phyloP scores from a whole-genome alignment of 176 grass and related monocot genomes.

The Calamus simplicifolius region DNA sequence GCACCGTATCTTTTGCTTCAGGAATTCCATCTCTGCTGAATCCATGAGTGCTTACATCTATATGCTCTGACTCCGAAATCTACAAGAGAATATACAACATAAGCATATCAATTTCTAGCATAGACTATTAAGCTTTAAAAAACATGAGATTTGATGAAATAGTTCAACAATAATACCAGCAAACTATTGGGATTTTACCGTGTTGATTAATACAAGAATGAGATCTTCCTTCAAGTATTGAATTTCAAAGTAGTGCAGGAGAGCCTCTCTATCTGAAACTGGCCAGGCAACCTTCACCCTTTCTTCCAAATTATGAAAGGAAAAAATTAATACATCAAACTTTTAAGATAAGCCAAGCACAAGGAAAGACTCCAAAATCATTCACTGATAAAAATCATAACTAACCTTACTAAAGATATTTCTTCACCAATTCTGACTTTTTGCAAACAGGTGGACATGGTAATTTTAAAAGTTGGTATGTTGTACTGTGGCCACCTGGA shows the following conservation, averaged over 20 bases:
- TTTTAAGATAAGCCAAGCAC: not conserved
- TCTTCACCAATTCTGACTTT: slow-evolving; percentile 92
- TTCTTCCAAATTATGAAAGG: slow-evolving; percentile 76
- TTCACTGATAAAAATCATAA: not conserved
- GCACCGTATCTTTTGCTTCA: slow-evolving; percentile 60
- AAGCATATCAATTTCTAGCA: slow-evolving; percentile 11
- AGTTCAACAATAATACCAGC: too few relatives aligned
- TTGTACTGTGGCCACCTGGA: slow-evolving; percentile 97
- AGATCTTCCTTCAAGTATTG: slow-evolving; percentile 88
- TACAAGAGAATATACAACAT: slow-evolving; percentile 24
- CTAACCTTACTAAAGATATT: slow-evolving; percentile 89
- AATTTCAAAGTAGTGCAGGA: slow-evolving; percentile 89
- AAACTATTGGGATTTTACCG: slow-evolving; percentile 31
- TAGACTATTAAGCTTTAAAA: slow-evolving; percentile 10
- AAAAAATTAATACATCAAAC: slow-evolving; percentile 36
- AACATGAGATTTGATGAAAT: not conserved
- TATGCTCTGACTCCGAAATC: slow-evolving; percentile 58
- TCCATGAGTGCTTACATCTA: slow-evolving; percentile 57
- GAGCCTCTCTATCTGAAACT: slow-evolving; percentile 84
- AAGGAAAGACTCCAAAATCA: too few relatives aligned
- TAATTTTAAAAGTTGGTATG: slow-evolving; percentile 81
- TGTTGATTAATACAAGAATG: slow-evolving; percentile 84
- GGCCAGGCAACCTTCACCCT: slow-evolving; percentile 99
- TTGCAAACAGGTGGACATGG: slow-evolving; percentile 55
- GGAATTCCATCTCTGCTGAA: slow-evolving; percentile 65